phyloP scores from a whole-genome alignment of 1,139 yeast species.

The Yarrowia galli region DNA sequence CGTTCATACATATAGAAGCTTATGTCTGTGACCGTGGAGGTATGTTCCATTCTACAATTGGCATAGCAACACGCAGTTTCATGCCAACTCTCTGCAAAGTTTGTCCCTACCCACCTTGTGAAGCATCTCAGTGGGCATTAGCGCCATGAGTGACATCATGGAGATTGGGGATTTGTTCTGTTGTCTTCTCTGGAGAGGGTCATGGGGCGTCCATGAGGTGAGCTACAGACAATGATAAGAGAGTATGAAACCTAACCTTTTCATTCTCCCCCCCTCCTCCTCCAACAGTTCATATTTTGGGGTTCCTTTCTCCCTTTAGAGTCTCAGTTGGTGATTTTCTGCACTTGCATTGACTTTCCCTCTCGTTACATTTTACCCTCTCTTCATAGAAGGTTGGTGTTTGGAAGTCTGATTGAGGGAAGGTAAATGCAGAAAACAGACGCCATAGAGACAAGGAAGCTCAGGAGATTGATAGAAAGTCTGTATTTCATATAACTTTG shows the following conservation, averaged over 20 bases:
- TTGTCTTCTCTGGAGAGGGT: background rate
- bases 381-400: background rate
- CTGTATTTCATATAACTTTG: background rate
- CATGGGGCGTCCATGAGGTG: background rate
- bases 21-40: too few species aligned
- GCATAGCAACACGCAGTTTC: too few species aligned
- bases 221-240: background rate
- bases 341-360: too few species aligned
- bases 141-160: too few species aligned
- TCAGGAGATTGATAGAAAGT: too few species aligned
- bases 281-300: background rate
- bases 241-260: conserved; percentile 1
- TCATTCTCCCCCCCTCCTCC: background rate
- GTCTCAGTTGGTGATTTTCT: background rate
- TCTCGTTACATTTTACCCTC: too few species aligned
- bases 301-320: background rate
- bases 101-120: too few species aligned
- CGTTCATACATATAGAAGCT: too few species aligned
- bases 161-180: too few species aligned
- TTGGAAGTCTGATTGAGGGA: background rate
- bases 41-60: too few species aligned
- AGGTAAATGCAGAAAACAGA: background rate
- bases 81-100: too few species aligned
- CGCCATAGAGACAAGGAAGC: background rate
- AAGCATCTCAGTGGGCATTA: too few species aligned